Evolutionary conservation across 331 rosid species (phyloP).

Genomic region (Malus hybrid): DNA sequence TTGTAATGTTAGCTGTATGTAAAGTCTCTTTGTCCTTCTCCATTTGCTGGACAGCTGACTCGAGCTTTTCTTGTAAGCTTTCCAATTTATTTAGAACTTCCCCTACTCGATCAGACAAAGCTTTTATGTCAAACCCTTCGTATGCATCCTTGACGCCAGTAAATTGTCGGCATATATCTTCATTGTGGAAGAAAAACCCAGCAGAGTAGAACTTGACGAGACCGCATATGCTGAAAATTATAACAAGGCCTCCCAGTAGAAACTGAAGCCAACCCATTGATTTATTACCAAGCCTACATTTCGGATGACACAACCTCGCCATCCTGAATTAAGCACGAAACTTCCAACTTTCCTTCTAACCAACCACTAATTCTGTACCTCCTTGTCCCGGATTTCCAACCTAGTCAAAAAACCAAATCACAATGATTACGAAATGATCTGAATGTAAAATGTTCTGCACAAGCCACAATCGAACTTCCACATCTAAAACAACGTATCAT

Average conservation of each 20-base stretch:
- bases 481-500: not conserved
- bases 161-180: slow-evolving; percentile 52
- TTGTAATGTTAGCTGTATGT: slow-evolving; percentile 21
- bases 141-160: slow-evolving; percentile 26
- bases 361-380: not conserved
- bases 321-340: slow-evolving; percentile 11
- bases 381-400: slow-evolving; percentile 1
- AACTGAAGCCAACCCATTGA: slow-evolving; percentile 63
- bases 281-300: slow-evolving; percentile 29
- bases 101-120: slow-evolving; percentile 44
- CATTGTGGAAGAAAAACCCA: slow-evolving; percentile 58
- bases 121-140: slow-evolving; percentile 49
- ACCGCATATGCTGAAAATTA: slow-evolving; percentile 50
- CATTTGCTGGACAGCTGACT: slow-evolving; percentile 42
- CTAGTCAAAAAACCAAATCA: slow-evolving; percentile 3
- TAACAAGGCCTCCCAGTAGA: slow-evolving; percentile 57
- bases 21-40: slow-evolving; percentile 41
- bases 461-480: not conserved
- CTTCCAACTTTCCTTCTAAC: not conserved
- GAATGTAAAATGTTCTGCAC: not conserved
- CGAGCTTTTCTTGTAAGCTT: slow-evolving; percentile 61
- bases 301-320: slow-evolving; percentile 50
- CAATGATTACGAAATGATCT: not conserved
- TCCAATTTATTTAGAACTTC: slow-evolving; percentile 62
- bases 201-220: slow-evolving; percentile 60